Evolutionary conservation across 225 moss, liverwort and hornwort genomes (phyloP), one percentile per base, ranked within the genome.

Genomic region (Pseudisothecium myosuroides): DNA sequence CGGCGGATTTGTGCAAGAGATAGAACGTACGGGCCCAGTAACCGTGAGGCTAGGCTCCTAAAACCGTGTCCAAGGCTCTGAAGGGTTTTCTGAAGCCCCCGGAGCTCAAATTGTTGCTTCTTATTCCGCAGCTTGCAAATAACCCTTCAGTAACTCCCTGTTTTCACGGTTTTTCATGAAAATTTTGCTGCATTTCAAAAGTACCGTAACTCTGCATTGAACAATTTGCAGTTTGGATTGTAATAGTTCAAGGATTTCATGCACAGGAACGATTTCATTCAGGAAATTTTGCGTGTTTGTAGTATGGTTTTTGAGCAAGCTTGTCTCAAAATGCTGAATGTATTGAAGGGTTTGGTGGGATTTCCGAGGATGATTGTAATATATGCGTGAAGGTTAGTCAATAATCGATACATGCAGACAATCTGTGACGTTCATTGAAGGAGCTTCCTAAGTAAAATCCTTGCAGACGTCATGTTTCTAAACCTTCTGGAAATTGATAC

Each of bases 331-430:
- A 69, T 85, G 85, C 86, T 95, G 86, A 88, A 93, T 67, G 88
- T 92, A 71, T 85, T 97, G 91, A 96, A 96, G 88, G 81, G 91
- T 32, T 97, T 94, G 74, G 96, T 95, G 37, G 87, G 94, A 72
- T 97, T 62, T 96, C 96, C 36, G 96, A 97, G 87, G 96, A 95
- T 45, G 88, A 93, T 26, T 95, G 95, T 86, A 94, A 95, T 62
- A 95, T 62, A 94, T 94, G 84, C 95, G 96, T 55, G 91, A 92
- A 90, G 97, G 97, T 96, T 66, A 75, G 90, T 86, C n/a, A 65
- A 81, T 37, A 17, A 39, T 41, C 58, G 47, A 67, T 80, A 27
- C 26, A 71, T 56, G 28, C 37, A 21, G 64, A 18, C 64, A 63
- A 58, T 83, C 61, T 67, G 50, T 61, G 62, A 13, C n/a, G 31